phyloP scores from a whole-genome alignment of 345 rosid genomes.

The Aquilaria malaccensis region DNA sequence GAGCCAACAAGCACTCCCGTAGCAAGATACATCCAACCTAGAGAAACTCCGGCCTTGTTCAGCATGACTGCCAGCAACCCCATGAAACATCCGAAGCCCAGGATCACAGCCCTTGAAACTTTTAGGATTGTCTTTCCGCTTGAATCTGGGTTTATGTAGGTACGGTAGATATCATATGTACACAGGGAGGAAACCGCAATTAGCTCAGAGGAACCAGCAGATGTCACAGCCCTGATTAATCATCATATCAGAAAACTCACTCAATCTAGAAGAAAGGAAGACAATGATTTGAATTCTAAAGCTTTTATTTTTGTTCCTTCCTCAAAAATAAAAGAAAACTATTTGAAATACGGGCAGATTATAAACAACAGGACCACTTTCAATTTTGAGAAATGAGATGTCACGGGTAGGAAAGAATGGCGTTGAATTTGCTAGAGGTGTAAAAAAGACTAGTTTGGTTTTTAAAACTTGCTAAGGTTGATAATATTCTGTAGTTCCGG shows the following conservation, averaged over 20 bases:
- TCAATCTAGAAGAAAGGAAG: not conserved
- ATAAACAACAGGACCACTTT: too few species aligned
- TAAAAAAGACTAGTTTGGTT: too few species aligned
- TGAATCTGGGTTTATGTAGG: slow-evolving; percentile 78
- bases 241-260: not conserved
- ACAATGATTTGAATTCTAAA: too few species aligned
- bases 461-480: too few species aligned
- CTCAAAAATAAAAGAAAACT: too few species aligned
- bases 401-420: too few species aligned
- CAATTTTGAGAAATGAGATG: too few species aligned
- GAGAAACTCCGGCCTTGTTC: slow-evolving; percentile 84
- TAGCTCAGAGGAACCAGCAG: slow-evolving; percentile 85
- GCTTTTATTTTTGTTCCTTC: too few species aligned
- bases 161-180: slow-evolving; percentile 84
- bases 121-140: slow-evolving; percentile 62
- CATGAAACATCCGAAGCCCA: slow-evolving; percentile 92
- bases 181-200: slow-evolving; percentile 88
- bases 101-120: slow-evolving; percentile 64
- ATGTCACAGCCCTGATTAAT: slow-evolving; percentile 83
- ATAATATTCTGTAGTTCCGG: too few species aligned
- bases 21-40: slow-evolving; percentile 96
- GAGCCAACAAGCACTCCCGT: slow-evolving; percentile 91
- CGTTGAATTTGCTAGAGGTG: too few species aligned
- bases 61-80: slow-evolving; percentile 81
- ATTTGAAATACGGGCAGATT: too few species aligned